Evolutionary conservation across 768 basidiomycete species (phyloP).

Genomic region (Erythrobasidium yunnanense): DNA sequence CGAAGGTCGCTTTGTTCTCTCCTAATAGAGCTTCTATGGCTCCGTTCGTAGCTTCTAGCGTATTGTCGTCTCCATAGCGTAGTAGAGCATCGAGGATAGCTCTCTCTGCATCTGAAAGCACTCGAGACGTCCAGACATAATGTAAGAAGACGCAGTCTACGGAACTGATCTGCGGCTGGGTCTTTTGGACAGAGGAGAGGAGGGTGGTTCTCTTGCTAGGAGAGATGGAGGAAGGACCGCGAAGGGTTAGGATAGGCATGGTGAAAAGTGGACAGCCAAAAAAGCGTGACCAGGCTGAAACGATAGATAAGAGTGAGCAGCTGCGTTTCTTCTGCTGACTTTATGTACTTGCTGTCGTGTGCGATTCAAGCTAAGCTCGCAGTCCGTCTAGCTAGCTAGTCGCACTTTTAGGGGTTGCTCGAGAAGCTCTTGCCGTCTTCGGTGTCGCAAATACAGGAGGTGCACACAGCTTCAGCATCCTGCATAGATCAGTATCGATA

Average conservation of each 20-base stretch:
- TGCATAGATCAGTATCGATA: too few relatives aligned
- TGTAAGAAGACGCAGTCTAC: slow-evolving; percentile 80
- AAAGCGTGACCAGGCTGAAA: not conserved
- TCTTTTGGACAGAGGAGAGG: slow-evolving; percentile 52
- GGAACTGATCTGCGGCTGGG: slow-evolving; percentile 50
- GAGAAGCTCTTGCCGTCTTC: too few relatives aligned
- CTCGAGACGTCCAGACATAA: slow-evolving; percentile 53
- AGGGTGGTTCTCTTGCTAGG: slow-evolving; percentile 58
- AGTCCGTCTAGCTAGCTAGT: not conserved
- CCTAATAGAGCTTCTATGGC: slow-evolving; percentile 39
- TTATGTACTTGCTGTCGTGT: too few relatives aligned
- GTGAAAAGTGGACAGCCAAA: not conserved
- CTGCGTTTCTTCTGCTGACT: not conserved
- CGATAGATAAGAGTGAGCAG: not conserved
- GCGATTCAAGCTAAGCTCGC: too few relatives aligned
- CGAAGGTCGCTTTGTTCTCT: slow-evolving; percentile 1
- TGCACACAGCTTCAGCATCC: too few relatives aligned
- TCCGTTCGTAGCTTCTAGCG: slow-evolving; percentile 46
- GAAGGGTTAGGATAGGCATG: slow-evolving; percentile 50
- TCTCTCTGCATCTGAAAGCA: slow-evolving; percentile 46
- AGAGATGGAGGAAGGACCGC: slow-evolving; percentile 67
- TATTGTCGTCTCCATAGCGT: slow-evolving; percentile 69
- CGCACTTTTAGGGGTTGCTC: too few relatives aligned
- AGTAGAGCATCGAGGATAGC: slow-evolving; percentile 60
- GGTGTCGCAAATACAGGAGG: too few relatives aligned